Base-by-base conservation (phyloP, 73 alveolate species). In the Stentor coeruleus region DNA sequence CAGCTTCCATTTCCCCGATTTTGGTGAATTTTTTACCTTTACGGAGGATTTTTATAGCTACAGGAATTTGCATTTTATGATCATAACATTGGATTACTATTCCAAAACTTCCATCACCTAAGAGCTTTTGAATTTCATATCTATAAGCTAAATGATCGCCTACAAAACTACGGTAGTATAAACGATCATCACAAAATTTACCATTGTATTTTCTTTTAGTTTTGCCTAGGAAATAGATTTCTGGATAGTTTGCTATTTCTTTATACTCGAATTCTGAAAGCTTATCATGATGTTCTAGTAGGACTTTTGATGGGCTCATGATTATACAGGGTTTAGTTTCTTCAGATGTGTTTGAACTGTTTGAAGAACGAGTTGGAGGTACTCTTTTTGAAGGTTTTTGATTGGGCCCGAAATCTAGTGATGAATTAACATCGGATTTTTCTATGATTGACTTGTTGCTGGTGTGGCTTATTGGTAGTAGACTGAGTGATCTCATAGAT, bases 51-150 rank as follows among this genome's bases (percentile, higher is more conserved):
- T 66, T 66, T 26, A 66, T 31, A 1, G 79, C 79, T 37, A 66
- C 37, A 20, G 11, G 40, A 0, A 11, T 66, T 20, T 66, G 20
- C 0, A 40, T 66, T 66, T 66, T 66, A 2, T 28, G 20, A 66
- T 66, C 79, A 20, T 11, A 20, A 33, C 79, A 66, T 66, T 31
- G n/a, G 33, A 66, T 11, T 28, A 66, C 79, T 0, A 15, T 20
- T 2, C 79, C 79, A 66, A 66, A 66, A 1, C 49, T 31, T 0
- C 79, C 79, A 28, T 33, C 33, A 28, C 79, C 79, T 15, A 66
- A 28, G 14, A 26, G 2, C 33, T 20, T 11, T 28, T 28, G n/a
- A 66, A 2, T 1, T 20, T 66, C 49, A 66, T 66, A 66, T 20
- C 66, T 6, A 20, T 49, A 49, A 20, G 6, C 20, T 11, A 49